These are phyloP conservation scores for Linum usitatissimum DNA, from an alignment of 345 rosid species.

Conservation along the genomic window DNA sequence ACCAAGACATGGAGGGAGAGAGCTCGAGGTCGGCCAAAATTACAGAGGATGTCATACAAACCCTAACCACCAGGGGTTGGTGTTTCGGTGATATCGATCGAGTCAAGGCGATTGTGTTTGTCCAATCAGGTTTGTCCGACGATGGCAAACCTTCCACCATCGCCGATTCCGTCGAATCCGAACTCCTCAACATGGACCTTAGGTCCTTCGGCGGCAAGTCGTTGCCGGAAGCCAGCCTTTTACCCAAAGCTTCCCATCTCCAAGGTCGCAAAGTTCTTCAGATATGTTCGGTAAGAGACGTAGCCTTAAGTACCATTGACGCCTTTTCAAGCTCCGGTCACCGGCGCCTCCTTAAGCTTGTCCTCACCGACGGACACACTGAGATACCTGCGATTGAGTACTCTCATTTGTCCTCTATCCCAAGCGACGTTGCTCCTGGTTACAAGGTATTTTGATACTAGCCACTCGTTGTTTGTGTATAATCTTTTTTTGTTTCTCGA, in stretches of 20 bases:
- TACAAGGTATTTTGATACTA: conserved; percentile 51
- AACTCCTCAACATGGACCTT: conserved; percentile 70
- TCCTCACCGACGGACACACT: conserved; percentile 59
- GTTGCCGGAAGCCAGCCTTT: conserved; percentile 36
- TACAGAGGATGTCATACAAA: conserved; percentile 30
- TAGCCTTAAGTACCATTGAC: conserved; percentile 54
- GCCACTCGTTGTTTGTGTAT: not conserved
- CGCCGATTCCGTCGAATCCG: conserved; percentile 52
- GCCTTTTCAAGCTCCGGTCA: conserved; percentile 36
- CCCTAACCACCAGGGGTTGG: conserved; percentile 69
- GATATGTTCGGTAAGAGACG: conserved; percentile 64
- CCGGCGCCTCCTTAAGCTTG: conserved; percentile 46
- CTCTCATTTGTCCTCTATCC: conserved; percentile 42
- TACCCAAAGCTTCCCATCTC: conserved; percentile 44
- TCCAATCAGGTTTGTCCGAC: conserved; percentile 38
- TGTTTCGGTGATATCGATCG: conserved; percentile 36
- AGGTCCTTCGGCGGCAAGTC: conserved; percentile 52
- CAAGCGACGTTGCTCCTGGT: conserved; percentile 60
- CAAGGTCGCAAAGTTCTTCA: conserved; percentile 78
- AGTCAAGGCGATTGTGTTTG: conserved; percentile 25
- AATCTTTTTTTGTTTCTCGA: not conserved
- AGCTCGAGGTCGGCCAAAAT: conserved; percentile 1
- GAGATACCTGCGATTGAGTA: conserved; percentile 72
- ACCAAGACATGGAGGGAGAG: conserved; percentile 20
- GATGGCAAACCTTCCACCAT: conserved; percentile 27